Conservation (phyloP, 495 filamentous ascomycete genomes). For the Hyaloscypha variabilis region DNA sequence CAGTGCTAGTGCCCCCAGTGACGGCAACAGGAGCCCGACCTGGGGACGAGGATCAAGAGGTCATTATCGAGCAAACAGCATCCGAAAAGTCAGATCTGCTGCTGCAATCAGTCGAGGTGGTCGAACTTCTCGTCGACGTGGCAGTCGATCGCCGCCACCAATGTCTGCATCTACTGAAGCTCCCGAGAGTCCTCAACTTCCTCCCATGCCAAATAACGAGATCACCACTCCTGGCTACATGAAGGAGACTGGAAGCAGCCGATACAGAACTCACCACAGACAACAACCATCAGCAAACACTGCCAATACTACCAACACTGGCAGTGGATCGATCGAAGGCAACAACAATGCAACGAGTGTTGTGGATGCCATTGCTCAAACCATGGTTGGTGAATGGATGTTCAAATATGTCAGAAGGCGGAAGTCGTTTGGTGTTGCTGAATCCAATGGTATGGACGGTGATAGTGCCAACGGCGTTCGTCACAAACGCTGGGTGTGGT, state of each 20-base stretch:
- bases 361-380: slow-evolving; percentile 97
- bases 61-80: slow-evolving; percentile 52
- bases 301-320: slow-evolving; percentile 33
- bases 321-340: slow-evolving; percentile 56
- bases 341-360: slow-evolving; percentile 74
- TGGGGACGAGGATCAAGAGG: slow-evolving; percentile 43
- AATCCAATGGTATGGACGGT: slow-evolving; percentile 56
- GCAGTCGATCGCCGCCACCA: slow-evolving; percentile 66
- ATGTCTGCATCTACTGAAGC: slow-evolving; percentile 65
- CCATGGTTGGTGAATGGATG: slow-evolving; percentile 99
- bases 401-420: slow-evolving; percentile 95
- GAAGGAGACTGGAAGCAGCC: slow-evolving; percentile 36
- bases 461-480: slow-evolving; percentile 64
- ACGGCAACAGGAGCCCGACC: slow-evolving; percentile 82
- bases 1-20: slow-evolving; percentile 66
- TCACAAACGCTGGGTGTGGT: slow-evolving; percentile 98
- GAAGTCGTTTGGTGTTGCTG: slow-evolving; percentile 86
- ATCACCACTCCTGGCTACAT: slow-evolving; percentile 61
- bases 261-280: slow-evolving; percentile 44
- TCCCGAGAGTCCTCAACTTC: slow-evolving; percentile 70
- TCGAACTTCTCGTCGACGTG: slow-evolving; percentile 47
- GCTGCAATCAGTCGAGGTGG: slow-evolving; percentile 63
- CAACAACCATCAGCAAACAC: slow-evolving; percentile 56
- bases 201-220: slow-evolving; percentile 73
- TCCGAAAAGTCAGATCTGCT: slow-evolving; percentile 85